Evolutionary conservation across 305 asterid genomes (phyloP).

Genomic region (Solanum hybrid): DNA sequence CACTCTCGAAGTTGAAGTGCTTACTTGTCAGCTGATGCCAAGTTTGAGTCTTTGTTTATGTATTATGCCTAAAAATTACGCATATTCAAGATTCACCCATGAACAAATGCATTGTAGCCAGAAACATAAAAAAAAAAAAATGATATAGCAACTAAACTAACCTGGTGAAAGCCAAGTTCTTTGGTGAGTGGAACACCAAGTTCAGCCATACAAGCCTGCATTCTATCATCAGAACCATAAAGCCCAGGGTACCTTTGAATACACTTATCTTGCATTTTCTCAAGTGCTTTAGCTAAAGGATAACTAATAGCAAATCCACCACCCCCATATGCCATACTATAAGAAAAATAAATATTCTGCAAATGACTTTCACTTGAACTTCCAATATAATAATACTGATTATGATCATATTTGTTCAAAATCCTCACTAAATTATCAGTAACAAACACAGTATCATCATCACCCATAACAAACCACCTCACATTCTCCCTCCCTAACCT

Average conservation of each 20-base stretch:
- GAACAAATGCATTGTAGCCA: background rate
- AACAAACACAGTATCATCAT: conserved; percentile 81
- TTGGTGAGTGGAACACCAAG: conserved; percentile 94
- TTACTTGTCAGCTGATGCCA: background rate
- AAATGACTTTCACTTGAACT: conserved; percentile 81
- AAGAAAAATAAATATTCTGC: conserved; percentile 79
- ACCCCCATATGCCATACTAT: conserved; percentile 94
- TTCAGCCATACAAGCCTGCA: conserved; percentile 99
- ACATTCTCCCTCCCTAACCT: conserved; percentile 52
- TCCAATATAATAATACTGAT: conserved; percentile 81
- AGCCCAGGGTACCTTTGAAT: conserved; percentile 86
- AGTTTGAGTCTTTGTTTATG: background rate
- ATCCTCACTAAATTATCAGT: conserved; percentile 78
- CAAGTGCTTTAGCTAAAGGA: conserved; percentile 77
- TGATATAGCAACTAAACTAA: conserved; percentile 7
- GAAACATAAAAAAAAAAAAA: background rate
- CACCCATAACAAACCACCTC: conserved; percentile 98
- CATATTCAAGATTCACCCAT: background rate
- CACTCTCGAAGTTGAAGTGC: background rate
- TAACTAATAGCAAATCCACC: conserved; percentile 93
- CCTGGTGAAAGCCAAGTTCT: conserved; percentile 96
- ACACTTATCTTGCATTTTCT: conserved; percentile 77
- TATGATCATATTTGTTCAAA: conserved; percentile 77
- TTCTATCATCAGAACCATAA: conserved; percentile 90
- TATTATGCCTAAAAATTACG: no score